These are phyloP conservation scores for Fraxinus xanthoxyloides DNA, from an alignment of 305 asterid species.

Conservation along the genomic window DNA sequence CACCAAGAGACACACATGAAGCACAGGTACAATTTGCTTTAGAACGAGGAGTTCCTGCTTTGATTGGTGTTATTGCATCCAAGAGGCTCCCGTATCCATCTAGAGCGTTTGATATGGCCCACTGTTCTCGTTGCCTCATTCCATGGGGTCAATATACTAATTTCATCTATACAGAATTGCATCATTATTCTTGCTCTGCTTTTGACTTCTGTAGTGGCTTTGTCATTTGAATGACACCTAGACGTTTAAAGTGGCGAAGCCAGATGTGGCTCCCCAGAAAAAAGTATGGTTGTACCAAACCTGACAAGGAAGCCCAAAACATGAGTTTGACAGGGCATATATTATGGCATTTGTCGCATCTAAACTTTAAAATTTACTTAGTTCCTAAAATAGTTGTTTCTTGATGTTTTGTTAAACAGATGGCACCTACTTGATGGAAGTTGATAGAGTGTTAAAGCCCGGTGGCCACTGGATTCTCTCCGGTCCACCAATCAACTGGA, in stretches of 20 bases:
- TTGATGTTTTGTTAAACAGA: constrained; percentile 19
- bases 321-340: background rate
- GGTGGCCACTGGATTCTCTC: constrained; percentile 69
- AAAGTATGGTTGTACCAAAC: background rate
- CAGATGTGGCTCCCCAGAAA: too few species aligned
- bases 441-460: constrained; percentile 49
- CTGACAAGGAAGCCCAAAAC: background rate
- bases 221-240: background rate
- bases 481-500: constrained; percentile 62
- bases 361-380: background rate
- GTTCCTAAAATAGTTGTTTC: background rate
- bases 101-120: constrained; percentile 54
- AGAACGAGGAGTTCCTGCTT: constrained; percentile 51
- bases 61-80: constrained; percentile 51
- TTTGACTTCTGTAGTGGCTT: background rate
- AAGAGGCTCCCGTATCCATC: constrained; percentile 53
- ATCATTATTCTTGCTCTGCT: background rate
- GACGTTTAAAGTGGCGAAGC: background rate
- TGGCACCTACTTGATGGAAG: constrained; percentile 62
- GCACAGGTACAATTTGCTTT: constrained; percentile 55
- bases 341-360: too few species aligned
- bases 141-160: constrained; percentile 52
- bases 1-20: constrained; percentile 52
- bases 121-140: constrained; percentile 55
- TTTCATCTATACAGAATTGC: background rate